These are phyloP conservation scores for Omphalea diandra DNA, from an alignment of 441 rosid genomes.

Conservation along the genomic window DNA sequence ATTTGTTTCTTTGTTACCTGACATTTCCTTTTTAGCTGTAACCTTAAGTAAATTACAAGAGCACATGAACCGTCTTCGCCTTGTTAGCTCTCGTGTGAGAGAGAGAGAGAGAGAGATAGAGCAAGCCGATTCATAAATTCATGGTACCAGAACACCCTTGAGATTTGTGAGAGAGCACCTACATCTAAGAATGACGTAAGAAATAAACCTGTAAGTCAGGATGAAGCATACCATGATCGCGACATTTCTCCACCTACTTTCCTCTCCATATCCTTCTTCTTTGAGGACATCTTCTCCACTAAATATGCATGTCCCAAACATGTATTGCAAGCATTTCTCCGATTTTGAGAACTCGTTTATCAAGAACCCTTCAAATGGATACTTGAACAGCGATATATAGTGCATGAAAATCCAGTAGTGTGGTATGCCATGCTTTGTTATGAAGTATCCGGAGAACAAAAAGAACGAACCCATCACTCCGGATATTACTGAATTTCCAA, in stretches of 20 bases:
- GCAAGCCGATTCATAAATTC: slow-evolving; percentile 26
- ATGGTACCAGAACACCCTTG: slow-evolving; percentile 34
- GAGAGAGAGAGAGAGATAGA: slow-evolving; percentile 8
- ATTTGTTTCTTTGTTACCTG: slow-evolving; percentile 13
- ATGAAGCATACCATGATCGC: slow-evolving; percentile 72
- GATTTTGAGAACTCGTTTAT: slow-evolving; percentile 84
- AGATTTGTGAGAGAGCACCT: slow-evolving; percentile 64
- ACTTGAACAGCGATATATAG: slow-evolving; percentile 83
- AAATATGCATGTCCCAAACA: slow-evolving; percentile 60
- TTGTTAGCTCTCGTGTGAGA: slow-evolving; percentile 20
- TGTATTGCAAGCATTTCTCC: slow-evolving; percentile 66
- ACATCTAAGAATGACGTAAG: slow-evolving; percentile 70
- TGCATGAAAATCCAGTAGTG: slow-evolving; percentile 90
- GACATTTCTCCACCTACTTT: slow-evolving; percentile 75
- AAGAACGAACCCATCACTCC: slow-evolving; percentile 97
- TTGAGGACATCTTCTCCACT: slow-evolving; percentile 65
- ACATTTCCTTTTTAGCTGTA: slow-evolving; percentile 19
- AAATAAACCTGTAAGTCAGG: slow-evolving; percentile 69
- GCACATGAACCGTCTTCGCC: slow-evolving; percentile 37
- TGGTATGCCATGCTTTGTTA: slow-evolving; percentile 74
- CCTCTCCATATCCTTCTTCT: slow-evolving; percentile 77
- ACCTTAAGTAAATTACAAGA: slow-evolving; percentile 36
- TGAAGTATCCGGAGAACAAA: slow-evolving; percentile 91
- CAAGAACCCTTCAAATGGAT: slow-evolving; percentile 89
- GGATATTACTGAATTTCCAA: slow-evolving; percentile 82